These are phyloP conservation scores for Pythium folliculosum DNA, from an alignment of 352 stramenopile genomes.

Conservation along the genomic window DNA sequence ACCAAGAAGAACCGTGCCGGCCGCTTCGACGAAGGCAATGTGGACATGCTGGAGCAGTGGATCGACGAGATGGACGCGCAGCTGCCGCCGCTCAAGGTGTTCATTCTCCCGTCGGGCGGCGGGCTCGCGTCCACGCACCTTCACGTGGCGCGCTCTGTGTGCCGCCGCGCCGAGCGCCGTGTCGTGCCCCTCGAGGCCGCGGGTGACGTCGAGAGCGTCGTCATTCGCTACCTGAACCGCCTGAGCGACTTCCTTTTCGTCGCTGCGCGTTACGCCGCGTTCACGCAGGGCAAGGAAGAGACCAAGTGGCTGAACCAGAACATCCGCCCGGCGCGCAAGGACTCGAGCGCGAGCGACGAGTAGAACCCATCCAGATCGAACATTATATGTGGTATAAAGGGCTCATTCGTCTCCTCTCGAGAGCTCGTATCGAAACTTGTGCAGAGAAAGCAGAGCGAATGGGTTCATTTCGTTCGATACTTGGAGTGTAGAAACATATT, in stretches of 20 bases:
- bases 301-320: constrained; percentile 84
- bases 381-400: no score
- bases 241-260: constrained; percentile 89
- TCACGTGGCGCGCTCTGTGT: constrained; percentile 84
- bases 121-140: constrained; percentile 83
- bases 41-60: constrained; percentile 69
- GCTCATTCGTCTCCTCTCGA: no score
- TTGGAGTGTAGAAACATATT: no score
- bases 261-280: constrained; percentile 60
- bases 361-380: neutral
- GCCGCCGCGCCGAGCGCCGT: constrained; percentile 83
- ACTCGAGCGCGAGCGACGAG: constrained; percentile 17
- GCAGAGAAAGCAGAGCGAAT: no score
- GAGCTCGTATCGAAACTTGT: no score
- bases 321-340: constrained; percentile 39
- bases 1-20: constrained; percentile 67
- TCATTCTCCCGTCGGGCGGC: constrained; percentile 83
- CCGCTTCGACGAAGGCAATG: constrained; percentile 64
- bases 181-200: constrained; percentile 75
- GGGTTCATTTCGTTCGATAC: no score
- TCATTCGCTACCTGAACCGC: constrained; percentile 85
- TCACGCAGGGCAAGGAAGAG: constrained; percentile 69
- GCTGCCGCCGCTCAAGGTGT: constrained; percentile 82
- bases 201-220: constrained; percentile 73
- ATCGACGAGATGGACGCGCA: constrained; percentile 90